Percentiles rank a stretch among this genome's conserved stretches.
phyloP scores from a whole-genome alignment of 768 basidiomycete genomes.

The Mycena crocata region DNA sequence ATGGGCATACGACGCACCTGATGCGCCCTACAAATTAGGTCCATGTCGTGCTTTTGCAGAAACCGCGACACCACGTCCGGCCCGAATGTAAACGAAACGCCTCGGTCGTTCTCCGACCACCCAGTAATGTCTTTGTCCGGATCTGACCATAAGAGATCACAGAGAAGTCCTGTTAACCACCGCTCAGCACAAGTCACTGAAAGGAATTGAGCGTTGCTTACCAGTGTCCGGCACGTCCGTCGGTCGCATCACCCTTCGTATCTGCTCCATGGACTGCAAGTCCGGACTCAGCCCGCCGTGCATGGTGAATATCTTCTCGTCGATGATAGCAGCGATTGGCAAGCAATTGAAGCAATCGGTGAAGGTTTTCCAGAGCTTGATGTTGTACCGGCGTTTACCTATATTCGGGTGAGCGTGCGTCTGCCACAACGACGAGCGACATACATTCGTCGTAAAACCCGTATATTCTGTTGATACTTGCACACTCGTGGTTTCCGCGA shows the following conservation, averaged over 20 bases:
- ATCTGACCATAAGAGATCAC: constrained; percentile 98
- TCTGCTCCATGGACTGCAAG: constrained; percentile 99
- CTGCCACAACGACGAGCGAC: constrained; percentile 45
- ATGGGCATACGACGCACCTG: constrained; percentile 68
- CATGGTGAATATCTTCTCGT: constrained; percentile 99
- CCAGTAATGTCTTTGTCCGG: constrained; percentile 99
- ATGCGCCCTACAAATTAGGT: constrained; percentile 97
- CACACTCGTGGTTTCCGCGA: constrained; percentile 98
- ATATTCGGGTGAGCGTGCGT: constrained; percentile 20
- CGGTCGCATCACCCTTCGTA: constrained; percentile 98
- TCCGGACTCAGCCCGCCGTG: constrained; percentile 98
- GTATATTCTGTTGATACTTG: constrained; percentile 99
- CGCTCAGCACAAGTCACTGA: constrained; percentile 11
- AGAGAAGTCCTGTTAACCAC: constrained; percentile 77
- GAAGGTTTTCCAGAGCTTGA: constrained; percentile 99
- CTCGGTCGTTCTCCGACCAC: constrained; percentile 99
- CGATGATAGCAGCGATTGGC: constrained; percentile 99
- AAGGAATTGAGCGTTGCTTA: constrained; percentile 47
- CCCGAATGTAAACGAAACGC: constrained; percentile 98
- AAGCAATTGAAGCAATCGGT: constrained; percentile 99
- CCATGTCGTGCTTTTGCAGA: constrained; percentile 99
- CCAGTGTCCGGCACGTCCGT: constrained; percentile 99
- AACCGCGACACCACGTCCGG: constrained; percentile 98
- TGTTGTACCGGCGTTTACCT: constrained; percentile 99
- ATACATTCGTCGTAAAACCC: constrained; percentile 99